Evolutionary conservation across 768 basidiomycete species (phyloP).

Genomic region (Collybia mongolica): DNA sequence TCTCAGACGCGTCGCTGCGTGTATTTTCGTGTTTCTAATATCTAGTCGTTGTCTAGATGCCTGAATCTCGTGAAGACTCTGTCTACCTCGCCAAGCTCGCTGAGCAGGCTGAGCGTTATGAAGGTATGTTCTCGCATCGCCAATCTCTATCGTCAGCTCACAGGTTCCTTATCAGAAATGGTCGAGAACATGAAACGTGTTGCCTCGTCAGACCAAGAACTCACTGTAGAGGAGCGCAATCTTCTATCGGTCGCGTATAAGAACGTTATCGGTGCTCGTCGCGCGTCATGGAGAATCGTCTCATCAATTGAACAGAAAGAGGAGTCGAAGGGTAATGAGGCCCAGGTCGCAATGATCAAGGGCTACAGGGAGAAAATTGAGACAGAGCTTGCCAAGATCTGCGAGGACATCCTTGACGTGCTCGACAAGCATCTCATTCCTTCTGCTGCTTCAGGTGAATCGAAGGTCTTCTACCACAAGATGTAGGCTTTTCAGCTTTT

Average conservation of each 20-base stretch:
- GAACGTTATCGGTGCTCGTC: conserved; percentile 98
- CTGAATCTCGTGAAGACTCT: conserved; percentile 89
- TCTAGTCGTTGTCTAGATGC: conserved; percentile 50
- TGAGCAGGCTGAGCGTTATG: conserved; percentile 99
- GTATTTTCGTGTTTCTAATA: conserved; percentile 29
- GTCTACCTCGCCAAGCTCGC: conserved; percentile 99
- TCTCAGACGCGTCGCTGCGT: conserved; percentile 31
- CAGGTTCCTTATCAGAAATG: conserved; percentile 63
- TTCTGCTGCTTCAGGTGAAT: conserved; percentile 94
- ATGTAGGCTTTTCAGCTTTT: conserved; percentile 54
- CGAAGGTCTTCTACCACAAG: conserved; percentile 99
- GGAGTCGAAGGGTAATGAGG: conserved; percentile 97
- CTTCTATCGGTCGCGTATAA: conserved; percentile 98
- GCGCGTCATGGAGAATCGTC: conserved; percentile 97
- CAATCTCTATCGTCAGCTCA: conserved; percentile 9
- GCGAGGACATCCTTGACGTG: conserved; percentile 96
- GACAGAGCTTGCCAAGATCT: conserved; percentile 94
- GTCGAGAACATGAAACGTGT: conserved; percentile 99
- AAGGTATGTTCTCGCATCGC: conserved; percentile 54
- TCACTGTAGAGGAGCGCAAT: conserved; percentile 98
- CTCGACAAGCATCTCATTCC: conserved; percentile 98
- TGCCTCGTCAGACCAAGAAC: conserved; percentile 95
- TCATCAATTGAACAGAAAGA: conserved; percentile 99
- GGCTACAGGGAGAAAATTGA: conserved; percentile 98
- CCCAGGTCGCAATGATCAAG: conserved; percentile 97